phyloP scores from a whole-genome alignment of 176 grass and related monocot species.

The Cenchrus americanus region DNA sequence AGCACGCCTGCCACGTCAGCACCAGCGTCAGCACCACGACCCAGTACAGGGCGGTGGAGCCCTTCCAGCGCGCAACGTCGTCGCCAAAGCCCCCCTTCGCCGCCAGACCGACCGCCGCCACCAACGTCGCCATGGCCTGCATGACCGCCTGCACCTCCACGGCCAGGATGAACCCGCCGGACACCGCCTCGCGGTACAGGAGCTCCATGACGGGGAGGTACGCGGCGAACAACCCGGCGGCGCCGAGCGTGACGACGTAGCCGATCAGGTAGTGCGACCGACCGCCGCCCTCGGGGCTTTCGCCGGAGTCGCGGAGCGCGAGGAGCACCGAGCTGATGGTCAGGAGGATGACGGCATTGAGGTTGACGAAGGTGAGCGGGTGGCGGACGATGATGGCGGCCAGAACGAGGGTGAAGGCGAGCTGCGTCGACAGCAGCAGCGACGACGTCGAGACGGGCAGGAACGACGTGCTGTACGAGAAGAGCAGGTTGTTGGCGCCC shows the following conservation, averaged over 20 bases:
- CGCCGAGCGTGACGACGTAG: conserved; percentile 69
- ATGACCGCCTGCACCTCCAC: conserved; percentile 91
- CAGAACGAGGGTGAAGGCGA: conserved; percentile 85
- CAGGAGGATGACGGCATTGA: conserved; percentile 78
- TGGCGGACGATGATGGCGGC: conserved; percentile 78
- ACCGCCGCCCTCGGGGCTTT: conserved; percentile 42
- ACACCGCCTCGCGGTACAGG: conserved; percentile 58
- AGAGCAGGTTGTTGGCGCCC: conserved; percentile 81
- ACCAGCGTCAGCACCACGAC: conserved; percentile 50
- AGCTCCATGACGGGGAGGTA: conserved; percentile 91
- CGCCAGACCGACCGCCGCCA: conserved; percentile 53
- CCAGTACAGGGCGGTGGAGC: conserved; percentile 60
- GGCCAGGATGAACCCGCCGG: conserved; percentile 54
- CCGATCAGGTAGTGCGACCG: conserved; percentile 54
- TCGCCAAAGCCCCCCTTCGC: conserved; percentile 19
- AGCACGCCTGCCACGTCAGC: conserved; percentile 85
- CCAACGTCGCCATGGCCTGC: conserved; percentile 55
- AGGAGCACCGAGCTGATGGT: conserved; percentile 79
- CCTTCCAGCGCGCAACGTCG: conserved; percentile 43
- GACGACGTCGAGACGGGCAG: conserved; percentile 87
- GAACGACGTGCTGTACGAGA: conserved; percentile 82
- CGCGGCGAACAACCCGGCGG: conserved; percentile 67
- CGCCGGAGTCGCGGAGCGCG: conserved; percentile 53
- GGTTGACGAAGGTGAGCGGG: conserved; percentile 77
- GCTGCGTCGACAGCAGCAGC: conserved; percentile 84